These are phyloP conservation scores for Tremella yokohamensis DNA, from an alignment of 768 basidiomycete genomes.

Conservation along the genomic window DNA sequence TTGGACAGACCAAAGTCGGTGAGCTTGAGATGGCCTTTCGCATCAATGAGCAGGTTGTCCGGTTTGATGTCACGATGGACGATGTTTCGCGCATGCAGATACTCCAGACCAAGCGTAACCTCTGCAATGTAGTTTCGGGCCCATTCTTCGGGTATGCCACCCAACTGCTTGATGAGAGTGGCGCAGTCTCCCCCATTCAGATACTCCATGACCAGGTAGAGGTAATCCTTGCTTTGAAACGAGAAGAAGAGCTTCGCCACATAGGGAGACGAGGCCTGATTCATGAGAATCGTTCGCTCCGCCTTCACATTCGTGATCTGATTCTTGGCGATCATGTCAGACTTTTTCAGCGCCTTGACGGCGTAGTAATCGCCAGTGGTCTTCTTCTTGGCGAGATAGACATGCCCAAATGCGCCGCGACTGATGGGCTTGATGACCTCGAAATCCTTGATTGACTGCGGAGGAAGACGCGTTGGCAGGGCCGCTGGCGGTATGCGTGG, in stretches of 20 bases:
- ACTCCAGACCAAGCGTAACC: constrained; percentile 89
- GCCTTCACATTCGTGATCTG: constrained; percentile 99
- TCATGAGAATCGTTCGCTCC: constrained; percentile 99
- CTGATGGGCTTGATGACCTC: constrained; percentile 99
- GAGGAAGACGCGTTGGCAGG: constrained; percentile 71
- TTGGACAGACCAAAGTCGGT: constrained; percentile 96
- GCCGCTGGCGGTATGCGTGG: constrained; percentile 77
- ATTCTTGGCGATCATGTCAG: constrained; percentile 99
- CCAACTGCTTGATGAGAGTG: constrained; percentile 92
- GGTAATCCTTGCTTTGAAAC: constrained; percentile 98
- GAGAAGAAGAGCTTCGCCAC: constrained; percentile 98
- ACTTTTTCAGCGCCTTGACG: constrained; percentile 99
- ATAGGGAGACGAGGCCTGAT: constrained; percentile 95
- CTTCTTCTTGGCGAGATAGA: constrained; percentile 97
- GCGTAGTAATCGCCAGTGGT: constrained; percentile 97
- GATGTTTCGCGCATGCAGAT: constrained; percentile 89
- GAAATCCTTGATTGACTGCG: constrained; percentile 96
- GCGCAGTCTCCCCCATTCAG: constrained; percentile 98
- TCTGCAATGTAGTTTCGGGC: constrained; percentile 94
- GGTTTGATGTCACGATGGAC: constrained; percentile 99
- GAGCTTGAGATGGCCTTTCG: constrained; percentile 92
- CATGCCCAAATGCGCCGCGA: constrained; percentile 97
- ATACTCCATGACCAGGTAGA: constrained; percentile 99
- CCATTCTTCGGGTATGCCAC: constrained; percentile 92
- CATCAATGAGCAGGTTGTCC: constrained; percentile 95